phyloP scores from a whole-genome alignment of 1,139 yeast species.

The Saccharomyces pastorianus region DNA sequence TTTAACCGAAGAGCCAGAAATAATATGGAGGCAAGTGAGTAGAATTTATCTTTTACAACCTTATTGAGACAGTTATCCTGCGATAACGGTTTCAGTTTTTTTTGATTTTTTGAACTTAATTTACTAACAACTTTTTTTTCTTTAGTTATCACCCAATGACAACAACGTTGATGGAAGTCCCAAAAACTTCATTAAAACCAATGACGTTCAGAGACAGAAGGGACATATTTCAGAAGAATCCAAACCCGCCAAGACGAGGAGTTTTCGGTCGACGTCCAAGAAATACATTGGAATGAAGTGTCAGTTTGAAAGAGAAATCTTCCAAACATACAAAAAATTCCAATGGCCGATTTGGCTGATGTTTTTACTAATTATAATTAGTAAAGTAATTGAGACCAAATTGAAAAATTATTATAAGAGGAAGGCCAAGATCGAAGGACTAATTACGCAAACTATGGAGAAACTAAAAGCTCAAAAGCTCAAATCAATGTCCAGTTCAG shows the following conservation, averaged over 20 bases:
- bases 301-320: slow-evolving; percentile 47
- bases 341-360: slow-evolving; percentile 34
- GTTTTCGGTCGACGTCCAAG: slow-evolving; percentile 69
- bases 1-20: slow-evolving; percentile 64
- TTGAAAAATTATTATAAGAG: slow-evolving; percentile 33
- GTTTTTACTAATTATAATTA: slow-evolving; percentile 21
- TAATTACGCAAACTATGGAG: slow-evolving; percentile 36
- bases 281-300: slow-evolving; percentile 57
- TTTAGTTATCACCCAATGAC: slow-evolving; percentile 29
- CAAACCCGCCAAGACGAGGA: slow-evolving; percentile 23
- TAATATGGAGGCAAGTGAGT: slow-evolving; percentile 78
- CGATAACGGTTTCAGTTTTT: not conserved
- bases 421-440: slow-evolving; percentile 33
- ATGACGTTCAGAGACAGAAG: slow-evolving; percentile 34
- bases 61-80: slow-evolving; percentile 1
- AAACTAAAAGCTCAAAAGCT: slow-evolving; percentile 37
- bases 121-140: slow-evolving; percentile 24
- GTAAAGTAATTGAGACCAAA: slow-evolving; percentile 32
- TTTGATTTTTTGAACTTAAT: not conserved
- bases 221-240: slow-evolving; percentile 31
- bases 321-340: slow-evolving; percentile 42
- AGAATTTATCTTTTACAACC: slow-evolving; percentile 8
- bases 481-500: slow-evolving; percentile 14
- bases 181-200: slow-evolving; percentile 27
- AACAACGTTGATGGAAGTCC: slow-evolving; percentile 25